Evolutionary conservation across 2,329 filamentous ascomycete genomes (phyloP), one percentile per base, ranked within the genome.

Genomic region (Aspergillus transmontanensis): DNA sequence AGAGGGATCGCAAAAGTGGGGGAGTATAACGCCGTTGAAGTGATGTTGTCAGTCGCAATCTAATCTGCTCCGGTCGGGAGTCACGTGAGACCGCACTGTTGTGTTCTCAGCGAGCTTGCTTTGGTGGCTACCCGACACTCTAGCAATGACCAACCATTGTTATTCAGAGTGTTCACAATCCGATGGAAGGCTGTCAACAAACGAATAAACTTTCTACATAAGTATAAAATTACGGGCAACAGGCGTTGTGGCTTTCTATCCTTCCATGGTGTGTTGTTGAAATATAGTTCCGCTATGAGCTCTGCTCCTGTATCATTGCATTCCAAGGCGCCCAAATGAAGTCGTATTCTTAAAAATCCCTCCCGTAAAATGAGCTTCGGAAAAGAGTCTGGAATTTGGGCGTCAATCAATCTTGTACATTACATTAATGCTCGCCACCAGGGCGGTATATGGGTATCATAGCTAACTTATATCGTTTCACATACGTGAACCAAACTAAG

Each of bases 381-480:
- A 12, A 34, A 54, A 36, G 6, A n/a, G 19, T 11, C 19, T 54
- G 10, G 21, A n/a, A 19, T 50, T 14, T 46, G 26, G 19, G n/a
- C 19, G 12, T 34, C 28, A 32, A 51, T 32, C 28, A 16, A 51
- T 32, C 16, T n/a, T 50, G 60, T 55, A 57, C 39, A 68, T 66
- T 69, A 69, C 51, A 69, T 68, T 67, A 68, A 16, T 36, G 26
- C 36, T 45, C 43, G 56, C 66, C 66, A 32, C 68, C 63, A 67
- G 68, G 64, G 61, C 62, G 36, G 30, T 45, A 55, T 19, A 53
- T 26, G 64, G 59, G 64, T 64, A 64, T 66, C 62, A 64, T 56
- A 64, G 34, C 36, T 39, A 56, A 57, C 36, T 48, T 36, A 55
- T 34, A 41, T 53, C 46, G 32, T 58, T 50, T 23, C 36, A 60